These are phyloP conservation scores for Triglochin maritima DNA, from an alignment of 106 monocot genomes.

Conservation along the genomic window DNA sequence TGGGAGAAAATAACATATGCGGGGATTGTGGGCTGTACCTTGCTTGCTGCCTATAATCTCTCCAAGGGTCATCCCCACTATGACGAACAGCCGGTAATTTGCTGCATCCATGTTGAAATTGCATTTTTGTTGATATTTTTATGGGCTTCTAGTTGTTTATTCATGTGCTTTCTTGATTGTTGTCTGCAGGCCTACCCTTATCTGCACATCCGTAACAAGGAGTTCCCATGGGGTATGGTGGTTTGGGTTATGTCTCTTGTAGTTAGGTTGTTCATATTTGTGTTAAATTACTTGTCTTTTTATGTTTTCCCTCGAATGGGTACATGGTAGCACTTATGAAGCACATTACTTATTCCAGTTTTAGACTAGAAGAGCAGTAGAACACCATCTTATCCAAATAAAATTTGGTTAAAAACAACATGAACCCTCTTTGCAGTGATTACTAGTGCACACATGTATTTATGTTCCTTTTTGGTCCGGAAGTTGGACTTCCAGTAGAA, in stretches of 20 bases:
- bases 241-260: background rate
- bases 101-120: background rate
- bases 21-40: conserved; percentile 48
- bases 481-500: too few species aligned
- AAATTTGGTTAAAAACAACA: too few species aligned
- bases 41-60: conserved; percentile 34
- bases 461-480: too few species aligned
- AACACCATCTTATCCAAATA: too few species aligned
- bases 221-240: conserved; percentile 25
- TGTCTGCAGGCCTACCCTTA: conserved; percentile 17
- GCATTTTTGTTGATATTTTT: background rate
- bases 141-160: background rate
- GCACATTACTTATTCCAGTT: too few species aligned
- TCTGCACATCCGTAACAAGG: conserved; percentile 26
- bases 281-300: too few species aligned
- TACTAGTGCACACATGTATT: too few species aligned
- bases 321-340: too few species aligned
- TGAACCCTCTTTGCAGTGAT: too few species aligned
- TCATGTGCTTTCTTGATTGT: background rate
- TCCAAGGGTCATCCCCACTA: conserved; percentile 55
- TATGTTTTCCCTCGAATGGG: too few species aligned
- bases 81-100: conserved; percentile 43
- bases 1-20: conserved; percentile 80
- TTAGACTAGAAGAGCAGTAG: too few species aligned
- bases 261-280: too few species aligned